Evolutionary conservation across 768 basidiomycete genomes (phyloP).

Genomic region (Solioccasus polychromus): DNA sequence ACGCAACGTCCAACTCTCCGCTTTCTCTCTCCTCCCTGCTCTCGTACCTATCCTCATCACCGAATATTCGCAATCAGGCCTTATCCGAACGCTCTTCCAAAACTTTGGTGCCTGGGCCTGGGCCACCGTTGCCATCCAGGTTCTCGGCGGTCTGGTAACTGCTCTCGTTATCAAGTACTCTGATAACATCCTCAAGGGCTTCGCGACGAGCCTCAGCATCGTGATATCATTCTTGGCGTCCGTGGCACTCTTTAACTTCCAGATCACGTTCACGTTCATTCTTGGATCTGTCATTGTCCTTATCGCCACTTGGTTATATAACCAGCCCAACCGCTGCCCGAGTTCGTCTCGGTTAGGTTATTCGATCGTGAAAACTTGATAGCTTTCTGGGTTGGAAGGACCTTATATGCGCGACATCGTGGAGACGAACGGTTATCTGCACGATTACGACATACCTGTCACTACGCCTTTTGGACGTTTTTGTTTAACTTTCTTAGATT

Average conservation of each 20-base stretch:
- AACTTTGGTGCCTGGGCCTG: slow-evolving; percentile 92
- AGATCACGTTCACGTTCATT: slow-evolving; percentile 81
- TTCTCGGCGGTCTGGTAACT: slow-evolving; percentile 88
- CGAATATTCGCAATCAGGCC: slow-evolving; percentile 37
- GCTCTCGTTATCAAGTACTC: slow-evolving; percentile 94
- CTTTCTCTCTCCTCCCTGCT: slow-evolving; percentile 91
- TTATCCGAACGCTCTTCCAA: slow-evolving; percentile 59
- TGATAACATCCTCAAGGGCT: slow-evolving; percentile 90
- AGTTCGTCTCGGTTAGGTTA: slow-evolving; percentile 29
- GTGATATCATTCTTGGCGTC: slow-evolving; percentile 93
- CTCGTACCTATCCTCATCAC: slow-evolving; percentile 71
- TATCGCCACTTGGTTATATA: slow-evolving; percentile 89
- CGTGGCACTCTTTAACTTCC: slow-evolving; percentile 86
- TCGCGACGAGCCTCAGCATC: slow-evolving; percentile 92
- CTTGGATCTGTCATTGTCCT: slow-evolving; percentile 83
- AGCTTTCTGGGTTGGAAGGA: slow-evolving; percentile 5
- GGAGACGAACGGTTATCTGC: slow-evolving; percentile 4
- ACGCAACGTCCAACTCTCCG: slow-evolving; percentile 91
- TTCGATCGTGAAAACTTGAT: slow-evolving; percentile 24
- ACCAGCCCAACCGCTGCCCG: slow-evolving; percentile 51
- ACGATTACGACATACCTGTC: slow-evolving; percentile 20
- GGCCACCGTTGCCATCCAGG: slow-evolving; percentile 85
- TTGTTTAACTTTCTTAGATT: slow-evolving; percentile 24
- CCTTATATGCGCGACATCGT: neutral
- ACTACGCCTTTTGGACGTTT: slow-evolving; percentile 24